A percentile compares a stretch with the other conserved stretches of the same genome.
phyloP scores from a whole-genome alignment of 805 yeast species.

The Tetrapisispora phaffii region DNA sequence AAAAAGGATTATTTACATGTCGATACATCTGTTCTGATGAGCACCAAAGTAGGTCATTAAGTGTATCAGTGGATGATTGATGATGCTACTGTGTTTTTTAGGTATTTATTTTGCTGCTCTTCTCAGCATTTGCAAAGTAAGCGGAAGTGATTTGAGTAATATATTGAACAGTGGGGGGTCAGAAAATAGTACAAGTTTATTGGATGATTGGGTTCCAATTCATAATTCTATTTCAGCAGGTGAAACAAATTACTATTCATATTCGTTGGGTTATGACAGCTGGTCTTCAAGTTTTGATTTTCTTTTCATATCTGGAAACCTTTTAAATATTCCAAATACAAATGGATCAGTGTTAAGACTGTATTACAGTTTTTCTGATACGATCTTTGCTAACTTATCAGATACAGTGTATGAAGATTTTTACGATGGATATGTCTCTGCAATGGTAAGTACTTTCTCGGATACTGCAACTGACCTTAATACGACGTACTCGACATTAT shows the following conservation, averaged over 20 bases:
- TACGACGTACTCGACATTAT: slow-evolving; percentile 17
- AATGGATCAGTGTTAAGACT: slow-evolving; percentile 15
- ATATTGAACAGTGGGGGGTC: neutral
- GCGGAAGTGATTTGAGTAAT: neutral
- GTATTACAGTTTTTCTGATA: slow-evolving; percentile 22
- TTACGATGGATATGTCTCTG: slow-evolving; percentile 23
- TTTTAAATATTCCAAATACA: slow-evolving; percentile 23
- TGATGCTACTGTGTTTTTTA: neutral
- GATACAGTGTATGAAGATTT: slow-evolving; percentile 11
- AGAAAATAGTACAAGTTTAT: slow-evolving; percentile 21
- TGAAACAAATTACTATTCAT: slow-evolving; percentile 17
- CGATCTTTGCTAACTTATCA: slow-evolving; percentile 10
- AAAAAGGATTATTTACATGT: too few relatives aligned
- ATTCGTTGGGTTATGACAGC: slow-evolving; percentile 12
- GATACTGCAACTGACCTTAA: slow-evolving; percentile 7
- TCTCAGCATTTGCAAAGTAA: neutral
- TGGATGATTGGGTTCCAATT: slow-evolving; percentile 28
- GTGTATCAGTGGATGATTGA: neutral
- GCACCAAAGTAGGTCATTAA: too few relatives aligned
- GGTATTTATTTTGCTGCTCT: neutral
- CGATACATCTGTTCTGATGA: too few relatives aligned
- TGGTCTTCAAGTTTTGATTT: slow-evolving; percentile 3
- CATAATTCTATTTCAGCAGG: slow-evolving; percentile 22
- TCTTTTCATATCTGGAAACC: slow-evolving; percentile 30
- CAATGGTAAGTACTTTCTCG: slow-evolving; percentile 21